Percentiles rank a stretch among this genome's conserved stretches.
phyloP scores from a whole-genome alignment of 768 basidiomycete genomes.

The Dacryopinax primogenitus region DNA sequence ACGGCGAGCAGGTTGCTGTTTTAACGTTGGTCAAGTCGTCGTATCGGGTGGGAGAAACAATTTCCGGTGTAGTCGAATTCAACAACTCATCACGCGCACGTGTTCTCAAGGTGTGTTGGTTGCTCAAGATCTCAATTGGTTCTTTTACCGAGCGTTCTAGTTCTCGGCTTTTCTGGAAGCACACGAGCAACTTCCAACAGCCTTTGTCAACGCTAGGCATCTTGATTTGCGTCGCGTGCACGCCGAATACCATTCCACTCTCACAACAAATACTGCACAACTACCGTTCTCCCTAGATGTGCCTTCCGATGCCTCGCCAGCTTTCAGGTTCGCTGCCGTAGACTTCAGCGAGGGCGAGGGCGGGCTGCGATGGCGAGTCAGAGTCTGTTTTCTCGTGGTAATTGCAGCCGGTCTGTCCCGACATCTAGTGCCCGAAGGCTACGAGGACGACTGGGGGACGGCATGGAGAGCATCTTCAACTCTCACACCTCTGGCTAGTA shows the following conservation, averaged over 20 bases:
- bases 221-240: slow-evolving; percentile 56
- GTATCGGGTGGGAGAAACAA: slow-evolving; percentile 84
- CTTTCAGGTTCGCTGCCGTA: slow-evolving; percentile 40
- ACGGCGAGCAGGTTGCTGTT: slow-evolving; percentile 76
- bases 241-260: slow-evolving; percentile 72
- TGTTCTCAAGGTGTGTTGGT: slow-evolving; percentile 66
- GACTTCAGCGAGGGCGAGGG: slow-evolving; percentile 32
- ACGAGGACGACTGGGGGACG: slow-evolving; percentile 57
- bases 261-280: slow-evolving; percentile 57
- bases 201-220: slow-evolving; percentile 31
- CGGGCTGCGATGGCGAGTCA: slow-evolving; percentile 83
- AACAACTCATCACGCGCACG: slow-evolving; percentile 59
- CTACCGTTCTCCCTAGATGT: slow-evolving; percentile 85
- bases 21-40: slow-evolving; percentile 85
- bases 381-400: slow-evolving; percentile 72
- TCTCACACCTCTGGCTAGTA: slow-evolving; percentile 47
- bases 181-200: slow-evolving; percentile 65
- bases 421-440: slow-evolving; percentile 44
- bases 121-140: slow-evolving; percentile 9
- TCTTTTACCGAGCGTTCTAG: slow-evolving; percentile 30
- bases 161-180: slow-evolving; percentile 81
- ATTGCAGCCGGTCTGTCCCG: slow-evolving; percentile 44
- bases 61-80: slow-evolving; percentile 75
- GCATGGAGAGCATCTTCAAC: slow-evolving; percentile 45
- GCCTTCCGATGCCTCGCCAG: slow-evolving; percentile 80